Percentiles rank a stretch among this genome's conserved stretches.
phyloP scores from a whole-genome alignment of 768 basidiomycete species.

The Mycena vulgaris region DNA sequence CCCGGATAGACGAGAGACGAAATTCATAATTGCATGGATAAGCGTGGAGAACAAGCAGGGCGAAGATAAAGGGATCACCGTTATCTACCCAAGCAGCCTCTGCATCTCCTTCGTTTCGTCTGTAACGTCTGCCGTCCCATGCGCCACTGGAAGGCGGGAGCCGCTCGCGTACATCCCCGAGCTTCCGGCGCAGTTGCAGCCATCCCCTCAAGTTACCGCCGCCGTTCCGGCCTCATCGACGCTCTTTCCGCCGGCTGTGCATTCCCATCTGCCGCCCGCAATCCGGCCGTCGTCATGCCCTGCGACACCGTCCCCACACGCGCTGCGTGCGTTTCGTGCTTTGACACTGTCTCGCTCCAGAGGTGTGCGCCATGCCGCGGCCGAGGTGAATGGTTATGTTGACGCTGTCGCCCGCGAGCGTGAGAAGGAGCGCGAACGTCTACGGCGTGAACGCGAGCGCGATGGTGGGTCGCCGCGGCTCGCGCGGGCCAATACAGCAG shows the following conservation, averaged over 20 bases:
- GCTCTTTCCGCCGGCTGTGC: conserved; percentile 36
- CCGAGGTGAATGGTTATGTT: conserved; percentile 78
- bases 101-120: conserved; percentile 64
- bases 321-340: conserved; percentile 63
- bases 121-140: conserved; percentile 44
- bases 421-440: conserved; percentile 75
- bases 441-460: conserved; percentile 69
- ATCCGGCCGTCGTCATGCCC: conserved; percentile 45
- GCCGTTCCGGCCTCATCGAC: conserved; percentile 47
- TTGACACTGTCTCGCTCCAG: conserved; percentile 67
- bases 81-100: conserved; percentile 80
- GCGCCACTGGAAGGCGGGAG: conserved; percentile 54
- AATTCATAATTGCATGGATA: conserved; percentile 81
- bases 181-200: conserved; percentile 74
- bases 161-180: conserved; percentile 73
- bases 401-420: conserved; percentile 84
- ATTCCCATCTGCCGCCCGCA: conserved; percentile 28
- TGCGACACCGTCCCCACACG: conserved; percentile 50
- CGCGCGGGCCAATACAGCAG: conserved; percentile 44
- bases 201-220: conserved; percentile 59
- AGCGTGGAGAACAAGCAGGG: conserved; percentile 84
- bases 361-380: conserved; percentile 67
- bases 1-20: conserved; percentile 32
- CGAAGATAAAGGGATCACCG: conserved; percentile 83
- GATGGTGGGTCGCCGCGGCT: conserved; percentile 53